These are phyloP conservation scores for Kwoniella heveanensis DNA, from an alignment of 768 basidiomycete species.

Conservation along the genomic window DNA sequence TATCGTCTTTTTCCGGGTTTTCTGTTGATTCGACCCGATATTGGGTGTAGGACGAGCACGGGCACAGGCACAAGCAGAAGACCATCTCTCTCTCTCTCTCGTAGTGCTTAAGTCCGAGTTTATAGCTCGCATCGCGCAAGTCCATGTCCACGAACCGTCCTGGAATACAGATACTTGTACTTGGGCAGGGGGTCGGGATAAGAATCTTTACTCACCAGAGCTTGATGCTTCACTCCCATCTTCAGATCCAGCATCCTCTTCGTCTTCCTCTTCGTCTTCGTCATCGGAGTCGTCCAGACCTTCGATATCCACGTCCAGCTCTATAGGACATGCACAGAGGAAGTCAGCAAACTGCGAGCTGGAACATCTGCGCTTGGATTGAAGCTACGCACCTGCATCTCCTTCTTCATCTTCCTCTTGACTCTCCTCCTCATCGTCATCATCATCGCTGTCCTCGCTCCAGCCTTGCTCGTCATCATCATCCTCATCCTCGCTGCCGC, in stretches of 20 bases:
- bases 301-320: slow-evolving; percentile 18
- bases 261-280: slow-evolving; percentile 16
- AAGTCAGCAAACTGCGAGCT: too few species aligned
- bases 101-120: too few species aligned
- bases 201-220: slow-evolving; percentile 4
- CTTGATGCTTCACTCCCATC: slow-evolving; percentile 1
- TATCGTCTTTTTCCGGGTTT: too few species aligned
- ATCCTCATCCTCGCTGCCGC: slow-evolving; percentile 18
- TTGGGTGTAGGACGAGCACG: too few species aligned
- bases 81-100: too few species aligned
- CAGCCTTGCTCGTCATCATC: slow-evolving; percentile 17
- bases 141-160: too few species aligned
- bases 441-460: slow-evolving; percentile 22
- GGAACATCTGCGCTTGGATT: too few species aligned
- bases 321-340: too few species aligned
- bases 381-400: slow-evolving; percentile 18
- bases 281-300: slow-evolving; percentile 16
- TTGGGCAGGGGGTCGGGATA: not conserved
- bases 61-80: too few species aligned
- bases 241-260: slow-evolving; percentile 4
- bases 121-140: too few species aligned
- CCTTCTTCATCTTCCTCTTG: slow-evolving; percentile 17
- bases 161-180: too few species aligned
- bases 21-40: too few species aligned
- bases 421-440: slow-evolving; percentile 11